These are phyloP conservation scores for Canavalia gladiata DNA, from an alignment of 306 rosid species.

Conservation along the genomic window DNA sequence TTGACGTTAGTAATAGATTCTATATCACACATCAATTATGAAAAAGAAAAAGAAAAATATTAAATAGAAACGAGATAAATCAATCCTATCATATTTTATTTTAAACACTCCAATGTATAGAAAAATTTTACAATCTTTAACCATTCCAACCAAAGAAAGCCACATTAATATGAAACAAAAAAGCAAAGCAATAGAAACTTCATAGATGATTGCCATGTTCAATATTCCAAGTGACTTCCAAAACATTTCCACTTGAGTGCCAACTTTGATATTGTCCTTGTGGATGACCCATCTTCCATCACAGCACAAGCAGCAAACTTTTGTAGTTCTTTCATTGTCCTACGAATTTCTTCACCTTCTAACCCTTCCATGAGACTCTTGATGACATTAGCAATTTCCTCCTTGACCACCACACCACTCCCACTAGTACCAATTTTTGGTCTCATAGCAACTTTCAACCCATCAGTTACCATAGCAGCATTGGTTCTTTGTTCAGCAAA, in stretches of 20 bases:
- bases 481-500: conserved; percentile 58
- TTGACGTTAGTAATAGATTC: too few species aligned
- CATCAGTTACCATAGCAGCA: conserved; percentile 46
- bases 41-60: too few species aligned
- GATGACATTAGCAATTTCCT: conserved; percentile 45
- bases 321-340: conserved; percentile 43
- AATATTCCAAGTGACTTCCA: background rate
- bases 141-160: too few species aligned
- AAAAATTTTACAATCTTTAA: too few species aligned
- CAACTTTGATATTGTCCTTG: conserved; percentile 46
- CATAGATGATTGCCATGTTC: too few species aligned
- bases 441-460: conserved; percentile 51
- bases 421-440: background rate
- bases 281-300: conserved; percentile 55
- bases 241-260: conserved; percentile 50
- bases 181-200: too few species aligned
- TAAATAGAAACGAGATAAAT: too few species aligned
- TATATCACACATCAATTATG: too few species aligned
- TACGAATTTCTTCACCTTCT: conserved; percentile 47
- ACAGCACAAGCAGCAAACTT: conserved; percentile 46
- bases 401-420: conserved; percentile 45
- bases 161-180: too few species aligned
- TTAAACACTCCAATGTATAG: too few species aligned
- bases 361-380: conserved; percentile 51
- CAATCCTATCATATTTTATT: too few species aligned